Conservation (phyloP, 148 eudicot genomes). For the Tetragonia tetragonoides region DNA sequence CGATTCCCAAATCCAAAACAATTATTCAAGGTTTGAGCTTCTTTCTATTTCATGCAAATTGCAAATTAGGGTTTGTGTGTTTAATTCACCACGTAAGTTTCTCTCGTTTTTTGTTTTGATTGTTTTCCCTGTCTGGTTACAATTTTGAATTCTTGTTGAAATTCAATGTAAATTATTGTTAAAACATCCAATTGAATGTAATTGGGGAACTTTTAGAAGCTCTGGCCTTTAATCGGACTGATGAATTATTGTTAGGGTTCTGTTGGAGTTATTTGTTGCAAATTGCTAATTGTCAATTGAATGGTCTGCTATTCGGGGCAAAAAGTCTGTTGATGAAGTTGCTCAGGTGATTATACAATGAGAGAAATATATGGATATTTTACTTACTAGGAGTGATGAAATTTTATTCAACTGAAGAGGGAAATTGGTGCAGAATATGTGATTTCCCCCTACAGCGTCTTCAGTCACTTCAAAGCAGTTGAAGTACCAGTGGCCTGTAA, state of each 20-base stretch:
- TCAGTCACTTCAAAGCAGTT: no score
- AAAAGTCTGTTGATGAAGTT: background rate
- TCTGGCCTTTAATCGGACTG: background rate
- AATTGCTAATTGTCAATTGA: background rate
- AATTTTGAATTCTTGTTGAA: background rate
- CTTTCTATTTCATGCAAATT: background rate
- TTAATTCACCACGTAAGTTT: background rate
- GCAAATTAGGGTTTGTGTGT: conserved; percentile 18
- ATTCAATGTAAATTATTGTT: no score
- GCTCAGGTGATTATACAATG: background rate
- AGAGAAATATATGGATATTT: background rate
- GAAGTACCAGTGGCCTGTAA: no score
- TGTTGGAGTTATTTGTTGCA: background rate
- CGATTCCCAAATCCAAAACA: background rate
- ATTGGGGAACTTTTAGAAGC: background rate
- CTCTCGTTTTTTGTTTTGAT: background rate
- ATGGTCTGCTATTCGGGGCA: background rate
- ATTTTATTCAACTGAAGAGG: no score
- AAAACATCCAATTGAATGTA: background rate
- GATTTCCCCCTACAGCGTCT: no score
- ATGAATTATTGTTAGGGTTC: background rate
- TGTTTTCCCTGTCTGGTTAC: background rate
- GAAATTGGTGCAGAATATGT: no score
- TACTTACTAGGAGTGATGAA: no score
- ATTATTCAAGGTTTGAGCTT: conserved; percentile 14